These are phyloP conservation scores for Salvia rosmarinus DNA, from an alignment of 257 asterid genomes.

Conservation along the genomic window DNA sequence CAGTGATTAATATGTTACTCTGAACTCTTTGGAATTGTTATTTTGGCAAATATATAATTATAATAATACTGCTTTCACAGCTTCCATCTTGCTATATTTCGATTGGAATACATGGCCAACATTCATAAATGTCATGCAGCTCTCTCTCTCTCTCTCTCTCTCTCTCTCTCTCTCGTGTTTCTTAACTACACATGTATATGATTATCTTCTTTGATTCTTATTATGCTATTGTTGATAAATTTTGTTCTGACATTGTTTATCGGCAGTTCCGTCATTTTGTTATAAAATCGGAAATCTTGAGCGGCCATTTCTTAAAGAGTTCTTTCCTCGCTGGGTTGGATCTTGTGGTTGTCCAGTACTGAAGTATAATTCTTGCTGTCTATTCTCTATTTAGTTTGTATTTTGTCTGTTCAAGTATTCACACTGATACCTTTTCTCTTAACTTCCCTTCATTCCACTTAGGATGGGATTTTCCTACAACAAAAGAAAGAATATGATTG, in stretches of 20 bases:
- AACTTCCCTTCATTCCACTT: slow-evolving; percentile 35
- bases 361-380: slow-evolving; percentile 60
- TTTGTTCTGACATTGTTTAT: slow-evolving; percentile 31
- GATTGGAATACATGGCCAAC: background rate
- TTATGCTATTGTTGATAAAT: slow-evolving; percentile 25
- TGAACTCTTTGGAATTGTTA: background rate
- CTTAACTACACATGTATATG: background rate
- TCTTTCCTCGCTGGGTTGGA: slow-evolving; percentile 99
- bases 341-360: slow-evolving; percentile 98
- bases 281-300: slow-evolving; percentile 93
- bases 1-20: slow-evolving; percentile 8
- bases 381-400: slow-evolving; percentile 35
- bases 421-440: slow-evolving; percentile 43
- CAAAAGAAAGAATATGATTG: slow-evolving; percentile 94
- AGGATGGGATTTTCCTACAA: slow-evolving; percentile 98
- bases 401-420: slow-evolving; percentile 34
- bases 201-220: background rate
- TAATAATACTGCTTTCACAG: slow-evolving; percentile 2
- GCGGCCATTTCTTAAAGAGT: slow-evolving; percentile 97
- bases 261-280: slow-evolving; percentile 97
- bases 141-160: no score
- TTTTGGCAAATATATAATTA: background rate
- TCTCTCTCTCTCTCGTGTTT: background rate
- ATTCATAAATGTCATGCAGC: background rate
- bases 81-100: background rate